Base-by-base conservation (phyloP, 1,139 yeast species). In the Nakaseomyces nivariensis region DNA sequence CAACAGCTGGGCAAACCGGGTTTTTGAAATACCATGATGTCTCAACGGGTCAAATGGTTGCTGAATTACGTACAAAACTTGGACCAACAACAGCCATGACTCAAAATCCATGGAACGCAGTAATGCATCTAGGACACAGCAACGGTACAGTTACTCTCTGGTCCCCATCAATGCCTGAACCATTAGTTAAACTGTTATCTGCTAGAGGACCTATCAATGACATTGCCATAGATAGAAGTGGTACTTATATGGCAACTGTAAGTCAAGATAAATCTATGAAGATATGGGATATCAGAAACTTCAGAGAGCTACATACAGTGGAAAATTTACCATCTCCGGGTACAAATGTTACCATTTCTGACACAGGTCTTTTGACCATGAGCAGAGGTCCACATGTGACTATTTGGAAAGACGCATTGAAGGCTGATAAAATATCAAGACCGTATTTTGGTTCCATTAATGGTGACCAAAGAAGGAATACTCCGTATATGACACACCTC, bases 381-480 rank as follows among this genome's bases (percentile, higher is more conserved):
- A 86, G 95, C 3, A 88, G 97, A 90, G 96, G 97, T 10, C 88
- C 97, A 0, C 96, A 89, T 68, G 85, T 90, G 2, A 88, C 95
- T 3, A 74, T 85, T 10, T 87, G 95, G 95, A 85, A 86, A 61
- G 90, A 85, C 64, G 75, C 79, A 22, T 76, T 82, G 57, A 81
- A 76, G 64, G 48, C 56, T 6, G 55, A 58, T 32, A 73, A 73
- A 53, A 70, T 64, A 43, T 54, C 67, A 4, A 68, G 62, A 50
- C 74, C 72, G 43, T 69, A 67, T 32, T 66, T 73, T 51, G 71
- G 73, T 24, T 60, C 72, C 5, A 59, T 58, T 60, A 67, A 67
- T 25, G 66, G 67, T 38, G 50, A 55, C 27, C 51, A 52, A n/a
- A 56, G 61, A 22, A 66, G 71, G 45, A 72, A 77, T 36, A 77